Base-by-base conservation (phyloP, 805 yeast genomes). In the Ogataea naganishii region DNA sequence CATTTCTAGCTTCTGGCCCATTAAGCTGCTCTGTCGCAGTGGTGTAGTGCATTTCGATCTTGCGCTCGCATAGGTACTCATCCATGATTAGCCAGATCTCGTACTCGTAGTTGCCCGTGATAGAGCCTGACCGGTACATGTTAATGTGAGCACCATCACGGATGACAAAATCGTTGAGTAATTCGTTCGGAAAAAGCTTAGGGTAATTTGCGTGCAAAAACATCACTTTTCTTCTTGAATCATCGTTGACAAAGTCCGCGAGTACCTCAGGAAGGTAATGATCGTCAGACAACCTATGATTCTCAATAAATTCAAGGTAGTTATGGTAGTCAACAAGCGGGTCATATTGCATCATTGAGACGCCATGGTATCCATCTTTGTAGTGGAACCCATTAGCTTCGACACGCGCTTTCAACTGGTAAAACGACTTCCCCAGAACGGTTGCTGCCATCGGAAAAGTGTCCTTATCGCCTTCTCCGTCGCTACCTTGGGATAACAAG, bases 381-480 rank as follows among this genome's bases (percentile, higher is more conserved):
- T 10, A 5, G 26, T 31, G 31, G 15, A 40, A 38, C 7, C 80
- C 74, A 46, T 70, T 50, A 8, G 74, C 76, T 23, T 62, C 58
- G 30, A 72, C 63, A 38, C 62, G 67, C 36, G 59, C 67, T 23
- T 66, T 62, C 3, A 75, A 74, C 47, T 73, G 80, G 45, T 75
- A 74, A 38, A 60, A 74, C 1, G 64, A 55, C 30, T 68, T 52
- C 2, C 55, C 51, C 19, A 67, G 54, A 8, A 66, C 69, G 18
- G 64, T 62, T 2, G 84, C 79, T 1, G 85, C 82, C 0, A 85
- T 82, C 31, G 77, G 60, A 36, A 78, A 77, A 0, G 89, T 79
- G 40, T 80, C 89, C 44, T 80, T 81, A 48, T 81, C 89, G 29
- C 89, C 92, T 55, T 78, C 84, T n/a, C 92, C 92, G 4, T 69